Evolutionary conservation across 2,329 filamentous ascomycete genomes (phyloP).

Genomic region (Thelonectria olida): DNA sequence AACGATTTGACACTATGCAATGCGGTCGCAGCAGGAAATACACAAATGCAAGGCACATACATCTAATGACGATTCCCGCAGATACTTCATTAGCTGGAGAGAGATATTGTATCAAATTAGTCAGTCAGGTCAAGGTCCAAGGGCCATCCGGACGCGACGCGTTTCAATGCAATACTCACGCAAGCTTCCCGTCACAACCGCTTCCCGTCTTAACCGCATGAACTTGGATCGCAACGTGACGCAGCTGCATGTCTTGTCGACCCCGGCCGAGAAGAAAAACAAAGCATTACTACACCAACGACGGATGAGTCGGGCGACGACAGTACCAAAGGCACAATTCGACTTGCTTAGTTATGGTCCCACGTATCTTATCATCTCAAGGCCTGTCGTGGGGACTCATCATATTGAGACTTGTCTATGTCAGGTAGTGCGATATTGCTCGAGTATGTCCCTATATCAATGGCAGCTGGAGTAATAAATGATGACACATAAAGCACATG

Average conservation of each 20-base stretch:
- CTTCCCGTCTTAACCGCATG: slow-evolving; percentile 14
- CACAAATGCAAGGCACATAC: slow-evolving; percentile 20
- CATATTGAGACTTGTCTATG: too few relatives aligned
- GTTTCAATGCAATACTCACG: slow-evolving; percentile 17
- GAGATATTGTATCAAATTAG: too few relatives aligned
- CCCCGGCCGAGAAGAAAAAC: not conserved
- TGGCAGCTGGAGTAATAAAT: too few relatives aligned
- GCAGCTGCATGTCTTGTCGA: slow-evolving; percentile 15
- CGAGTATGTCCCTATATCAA: too few relatives aligned
- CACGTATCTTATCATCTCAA: too few relatives aligned
- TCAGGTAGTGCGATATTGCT: too few relatives aligned
- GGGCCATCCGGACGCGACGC: slow-evolving; percentile 22
- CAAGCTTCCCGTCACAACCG: not conserved
- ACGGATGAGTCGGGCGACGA: slow-evolving; percentile 5
- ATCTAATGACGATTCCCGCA: not conserved
- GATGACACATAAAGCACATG: too few relatives aligned
- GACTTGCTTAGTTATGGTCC: too few relatives aligned
- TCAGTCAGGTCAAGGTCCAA: too few relatives aligned
- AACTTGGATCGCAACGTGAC: slow-evolving; percentile 19
- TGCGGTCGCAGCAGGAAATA: slow-evolving; percentile 16
- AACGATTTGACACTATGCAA: slow-evolving; percentile 26
- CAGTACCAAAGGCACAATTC: not conserved
- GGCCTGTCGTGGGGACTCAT: too few relatives aligned
- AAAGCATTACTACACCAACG: not conserved
- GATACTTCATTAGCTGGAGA: slow-evolving; percentile 13